Evolutionary conservation across 306 rosid genomes (phyloP), one percentile per base, ranked within the genome.

Genomic region (Acacia crassicarpa): DNA sequence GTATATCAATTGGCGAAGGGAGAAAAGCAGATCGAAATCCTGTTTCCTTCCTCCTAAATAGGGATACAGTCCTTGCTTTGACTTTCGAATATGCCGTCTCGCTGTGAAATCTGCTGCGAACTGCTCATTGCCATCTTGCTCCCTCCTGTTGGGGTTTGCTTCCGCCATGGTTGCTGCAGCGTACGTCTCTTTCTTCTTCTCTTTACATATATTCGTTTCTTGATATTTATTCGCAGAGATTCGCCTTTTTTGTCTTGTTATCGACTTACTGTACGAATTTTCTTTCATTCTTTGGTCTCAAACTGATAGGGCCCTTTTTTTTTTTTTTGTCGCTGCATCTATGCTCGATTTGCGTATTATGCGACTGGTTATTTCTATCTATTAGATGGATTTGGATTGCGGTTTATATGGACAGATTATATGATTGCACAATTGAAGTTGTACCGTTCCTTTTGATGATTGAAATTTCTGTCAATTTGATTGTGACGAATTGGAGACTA

Each of bases 141-240:
- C 32, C 92, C 92, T 61, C 92, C 92, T 0, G 3, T 89, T 79
- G 92, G 92, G 2, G 92, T 89, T 59, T 87, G 92, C 80, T 59
- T 89, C 33, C 67, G 89, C 20, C 92, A 89, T 72, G 92, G 92
- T 16, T 89, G 92, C 84, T 89, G 92, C 86, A 91, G 85, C 51
- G 95, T 91, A 86, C 65, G 75, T 17, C n/a, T 49, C 30, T 8
- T 53, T 68, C 81, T 35, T 40, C 23, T 72, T 61, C 41, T 56
- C 25, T 49, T 6, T 53, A 0, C 40, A 20, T 1, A 5, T 46
- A n/a, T 10, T n/a, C 56, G 5, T 70, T 12, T 70, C 17, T 44
- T 23, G 6, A 0, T 44, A 10, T 68, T 43, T 40, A 5, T 40
- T 33, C 22, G 15, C 22, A 0, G 5, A 9, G 25, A 19, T 51